A percentile compares a stretch with the other conserved stretches of the same genome.
Evolutionary conservation across 805 yeast species (phyloP).

Genomic region (Priceomyces carsonii): DNA sequence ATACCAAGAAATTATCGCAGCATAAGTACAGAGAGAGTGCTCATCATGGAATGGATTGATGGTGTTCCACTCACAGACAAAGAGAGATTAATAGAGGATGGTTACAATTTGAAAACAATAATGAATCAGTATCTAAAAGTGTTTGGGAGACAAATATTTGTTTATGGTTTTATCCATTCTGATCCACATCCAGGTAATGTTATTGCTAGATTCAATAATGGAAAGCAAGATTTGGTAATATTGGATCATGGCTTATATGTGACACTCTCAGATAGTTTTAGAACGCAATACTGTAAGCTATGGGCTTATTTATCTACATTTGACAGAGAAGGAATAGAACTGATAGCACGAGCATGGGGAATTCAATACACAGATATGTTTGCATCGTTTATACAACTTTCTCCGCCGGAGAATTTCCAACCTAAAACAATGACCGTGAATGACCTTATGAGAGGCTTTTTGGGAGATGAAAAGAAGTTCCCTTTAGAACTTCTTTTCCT

Average conservation of each 20-base stretch:
- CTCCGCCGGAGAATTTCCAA: conserved; percentile 37
- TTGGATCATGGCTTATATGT: conserved; percentile 78
- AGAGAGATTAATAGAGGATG: conserved; percentile 38
- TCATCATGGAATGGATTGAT: conserved; percentile 76
- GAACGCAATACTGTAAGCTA: conserved; percentile 55
- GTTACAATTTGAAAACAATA: conserved; percentile 40
- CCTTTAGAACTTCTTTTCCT: conserved; percentile 68
- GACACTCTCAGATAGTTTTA: conserved; percentile 49
- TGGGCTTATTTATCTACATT: conserved; percentile 65
- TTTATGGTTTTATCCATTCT: conserved; percentile 69
- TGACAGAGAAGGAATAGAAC: conserved; percentile 47
- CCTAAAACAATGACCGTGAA: conserved; percentile 21
- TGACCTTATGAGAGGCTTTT: conserved; percentile 51
- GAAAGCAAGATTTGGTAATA: conserved; percentile 59
- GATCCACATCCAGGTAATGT: conserved; percentile 86
- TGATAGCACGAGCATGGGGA: conserved; percentile 65
- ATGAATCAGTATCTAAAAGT: conserved; percentile 52
- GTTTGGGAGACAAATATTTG: conserved; percentile 59
- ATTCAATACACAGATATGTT: conserved; percentile 63
- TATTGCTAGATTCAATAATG: conserved; percentile 44
- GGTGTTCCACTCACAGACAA: conserved; percentile 59
- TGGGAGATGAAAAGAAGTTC: conserved; percentile 62
- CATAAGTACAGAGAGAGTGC: conserved; percentile 48
- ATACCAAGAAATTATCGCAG: conserved; percentile 56
- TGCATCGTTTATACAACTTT: conserved; percentile 54